Base-by-base conservation (phyloP, 495 filamentous ascomycete genomes). In the Choiromyces venosus region DNA sequence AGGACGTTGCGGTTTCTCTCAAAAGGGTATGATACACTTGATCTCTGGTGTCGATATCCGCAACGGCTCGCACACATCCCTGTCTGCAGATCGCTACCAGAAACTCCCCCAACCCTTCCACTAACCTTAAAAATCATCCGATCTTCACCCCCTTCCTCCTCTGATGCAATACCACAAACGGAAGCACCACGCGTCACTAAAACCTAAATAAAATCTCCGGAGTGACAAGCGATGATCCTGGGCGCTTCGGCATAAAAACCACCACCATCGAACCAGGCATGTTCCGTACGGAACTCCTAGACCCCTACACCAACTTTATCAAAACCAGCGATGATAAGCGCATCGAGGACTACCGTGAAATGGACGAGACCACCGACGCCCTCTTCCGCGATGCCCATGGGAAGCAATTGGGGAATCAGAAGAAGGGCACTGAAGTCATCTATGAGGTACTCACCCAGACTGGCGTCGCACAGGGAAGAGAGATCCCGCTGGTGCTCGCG, bases 381-480 rank as follows among this genome's bases (percentile, higher is more conserved):
- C 19, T 61, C 3, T 42, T 81, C 8, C 39, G 67, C 16, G 68
- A 68, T 10, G 56, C 79, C 9, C 78, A 76, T 66, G 72, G 72
- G 14, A 44, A 75, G 1, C 81, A 85, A 67, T 82, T 81, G 6
- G 86, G 85, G 4, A 83, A 87, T 74, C 79, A 84, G 19, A 77
- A 78, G 38, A 86, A 86, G 79, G 85, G 83, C 0, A 81, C 77
- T n/a, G 78, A 77, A 66, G 82, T 85, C 1, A 81, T 86, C 66
- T 78, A 84, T 37, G 86, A 87, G 71, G 82, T 85, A 36, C 73
- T 86, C n/a, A 83, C 82, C 14, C 77, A 79, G 72, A 80, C 79
- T 37, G 84, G 83, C 0, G 77, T 76, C 65, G 82, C 82, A 14
- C 70, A 80, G 66, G 84, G 82, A 3, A 81, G 78, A 68, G 79